These are phyloP conservation scores for Melocanna baccifera DNA, from an alignment of 176 grass and related monocot species.

Conservation along the genomic window DNA sequence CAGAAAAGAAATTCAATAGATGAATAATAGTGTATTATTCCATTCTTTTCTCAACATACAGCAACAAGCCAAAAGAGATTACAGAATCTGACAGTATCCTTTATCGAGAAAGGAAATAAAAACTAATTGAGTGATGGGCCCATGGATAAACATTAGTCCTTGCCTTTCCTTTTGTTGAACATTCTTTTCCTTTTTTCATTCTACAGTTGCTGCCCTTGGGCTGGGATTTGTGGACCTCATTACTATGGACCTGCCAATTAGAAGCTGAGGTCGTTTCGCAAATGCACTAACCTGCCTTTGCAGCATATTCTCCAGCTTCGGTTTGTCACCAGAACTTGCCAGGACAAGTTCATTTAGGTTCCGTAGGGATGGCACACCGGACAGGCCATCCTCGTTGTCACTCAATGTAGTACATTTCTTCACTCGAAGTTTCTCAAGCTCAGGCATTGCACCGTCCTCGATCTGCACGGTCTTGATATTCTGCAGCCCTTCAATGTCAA, in stretches of 20 bases:
- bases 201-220: neutral
- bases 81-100: neutral
- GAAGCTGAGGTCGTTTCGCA: neutral
- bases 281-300: neutral
- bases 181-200: neutral
- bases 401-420: neutral
- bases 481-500: constrained; percentile 17
- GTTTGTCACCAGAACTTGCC: neutral
- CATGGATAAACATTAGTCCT: neutral
- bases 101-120: neutral
- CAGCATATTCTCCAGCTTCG: neutral
- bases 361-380: neutral
- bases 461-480: neutral
- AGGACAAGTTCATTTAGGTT: neutral
- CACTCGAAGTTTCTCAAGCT: neutral
- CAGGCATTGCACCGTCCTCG: neutral
- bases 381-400: neutral
- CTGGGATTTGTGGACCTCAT: neutral
- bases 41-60: neutral
- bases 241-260: neutral
- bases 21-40: neutral
- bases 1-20: neutral
- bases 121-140: neutral
- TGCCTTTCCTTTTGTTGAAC: neutral
- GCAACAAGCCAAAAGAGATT: neutral